These are phyloP conservation scores for Tetraselmis chui DNA, from an alignment of 139 green algal genomes.

Conservation along the genomic window DNA sequence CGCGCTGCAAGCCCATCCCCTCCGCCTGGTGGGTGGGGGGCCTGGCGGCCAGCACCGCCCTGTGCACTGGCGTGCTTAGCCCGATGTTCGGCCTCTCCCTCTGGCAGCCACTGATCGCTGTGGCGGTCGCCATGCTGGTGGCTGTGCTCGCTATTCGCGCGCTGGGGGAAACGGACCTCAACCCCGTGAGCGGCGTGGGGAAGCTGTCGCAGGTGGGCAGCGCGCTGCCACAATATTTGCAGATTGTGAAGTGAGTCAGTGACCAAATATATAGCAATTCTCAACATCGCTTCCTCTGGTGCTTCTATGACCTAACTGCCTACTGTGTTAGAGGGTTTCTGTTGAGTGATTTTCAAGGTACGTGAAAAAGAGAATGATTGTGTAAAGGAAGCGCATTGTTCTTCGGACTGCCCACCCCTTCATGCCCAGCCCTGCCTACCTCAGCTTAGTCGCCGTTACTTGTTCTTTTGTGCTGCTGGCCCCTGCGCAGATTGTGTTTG, in stretches of 20 bases:
- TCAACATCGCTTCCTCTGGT: no score
- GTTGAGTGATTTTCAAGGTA: no score
- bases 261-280: no score
- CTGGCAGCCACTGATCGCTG: slow-evolving; percentile 34
- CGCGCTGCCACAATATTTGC: no score
- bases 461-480: slow-evolving; percentile 2
- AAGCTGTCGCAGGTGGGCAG: slow-evolving; percentile 47
- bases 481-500: slow-evolving; percentile 47
- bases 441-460: neutral
- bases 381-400: no score
- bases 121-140: slow-evolving; percentile 38
- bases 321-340: no score
- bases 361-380: no score
- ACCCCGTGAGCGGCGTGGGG: slow-evolving; percentile 46
- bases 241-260: no score
- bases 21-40: slow-evolving; percentile 26
- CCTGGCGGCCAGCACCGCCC: slow-evolving; percentile 19
- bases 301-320: no score
- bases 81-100: slow-evolving; percentile 35
- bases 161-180: slow-evolving; percentile 54
- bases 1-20: slow-evolving; percentile 1
- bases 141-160: slow-evolving; percentile 50
- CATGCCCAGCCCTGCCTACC: no score
- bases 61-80: slow-evolving; percentile 34
- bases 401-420: no score